phyloP scores from a whole-genome alignment of 139 green algal genomes.

The Nannochloris sp. region DNA sequence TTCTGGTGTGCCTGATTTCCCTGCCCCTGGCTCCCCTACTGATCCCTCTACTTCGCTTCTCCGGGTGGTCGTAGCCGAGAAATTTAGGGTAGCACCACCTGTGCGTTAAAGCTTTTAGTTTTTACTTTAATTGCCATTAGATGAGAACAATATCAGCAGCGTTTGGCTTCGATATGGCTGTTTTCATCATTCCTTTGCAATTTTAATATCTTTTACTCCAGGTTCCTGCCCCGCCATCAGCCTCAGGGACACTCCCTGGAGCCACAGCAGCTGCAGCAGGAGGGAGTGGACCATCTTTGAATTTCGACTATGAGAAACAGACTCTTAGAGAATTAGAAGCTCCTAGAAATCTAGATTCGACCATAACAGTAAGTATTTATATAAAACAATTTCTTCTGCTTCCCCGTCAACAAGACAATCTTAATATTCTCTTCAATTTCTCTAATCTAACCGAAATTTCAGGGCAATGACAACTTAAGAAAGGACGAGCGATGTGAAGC shows the following conservation, averaged over 20 bases:
- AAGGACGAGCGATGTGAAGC: background rate
- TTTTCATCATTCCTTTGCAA: too few species aligned
- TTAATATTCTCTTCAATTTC: slow-evolving; percentile 6
- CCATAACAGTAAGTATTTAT: background rate
- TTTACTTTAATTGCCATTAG: too few species aligned
- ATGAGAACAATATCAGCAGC: too few species aligned
- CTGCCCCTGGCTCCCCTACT: too few species aligned
- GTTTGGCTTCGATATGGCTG: too few species aligned
- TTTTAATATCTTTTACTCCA: too few species aligned
- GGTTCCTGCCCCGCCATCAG: background rate
- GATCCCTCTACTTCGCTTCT: background rate
- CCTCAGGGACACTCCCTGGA: background rate
- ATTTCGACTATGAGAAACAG: slow-evolving; percentile 1
- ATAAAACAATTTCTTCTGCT: too few species aligned
- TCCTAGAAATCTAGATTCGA: background rate
- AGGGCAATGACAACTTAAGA: slow-evolving; percentile 13
- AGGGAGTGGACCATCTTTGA: background rate
- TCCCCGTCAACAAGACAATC: background rate
- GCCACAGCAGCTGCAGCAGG: too few species aligned
- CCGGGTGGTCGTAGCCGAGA: slow-evolving; percentile 3
- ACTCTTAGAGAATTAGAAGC: slow-evolving; percentile 1
- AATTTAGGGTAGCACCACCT: slow-evolving; percentile 10
- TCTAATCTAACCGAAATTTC: slow-evolving; percentile 3
- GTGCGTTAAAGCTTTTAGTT: slow-evolving; percentile 3
- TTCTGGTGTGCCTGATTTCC: background rate